A percentile compares a stretch with the other conserved stretches of the same genome.
Conservation (phyloP, 257 asterid genomes). For the Leptodermis oblonga region DNA sequence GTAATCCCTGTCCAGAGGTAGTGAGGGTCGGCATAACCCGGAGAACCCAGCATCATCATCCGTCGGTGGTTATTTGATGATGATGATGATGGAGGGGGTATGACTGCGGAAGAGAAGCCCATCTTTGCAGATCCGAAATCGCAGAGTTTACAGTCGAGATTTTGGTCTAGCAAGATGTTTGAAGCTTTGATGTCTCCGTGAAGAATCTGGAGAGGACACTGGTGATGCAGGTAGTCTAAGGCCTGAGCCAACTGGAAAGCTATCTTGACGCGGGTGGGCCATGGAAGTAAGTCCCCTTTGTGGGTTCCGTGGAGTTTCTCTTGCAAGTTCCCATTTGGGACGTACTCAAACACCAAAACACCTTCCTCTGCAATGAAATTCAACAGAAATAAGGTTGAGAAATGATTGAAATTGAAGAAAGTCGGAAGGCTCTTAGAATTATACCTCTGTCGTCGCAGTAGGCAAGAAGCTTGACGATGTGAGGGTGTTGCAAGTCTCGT, state of each 20-base stretch:
- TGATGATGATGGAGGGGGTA: conserved; percentile 29
- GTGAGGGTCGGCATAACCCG: conserved; percentile 74
- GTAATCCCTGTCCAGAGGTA: conserved; percentile 60
- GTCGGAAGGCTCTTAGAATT: neutral
- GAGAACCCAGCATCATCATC: conserved; percentile 55
- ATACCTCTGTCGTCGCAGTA: conserved; percentile 46
- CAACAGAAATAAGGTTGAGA: neutral
- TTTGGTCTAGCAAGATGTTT: conserved; percentile 47
- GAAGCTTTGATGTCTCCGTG: conserved; percentile 77
- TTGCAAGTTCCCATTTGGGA: conserved; percentile 52
- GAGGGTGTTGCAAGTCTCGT: conserved; percentile 37
- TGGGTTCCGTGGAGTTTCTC: conserved; percentile 42
- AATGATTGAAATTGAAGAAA: neutral
- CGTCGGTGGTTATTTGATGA: conserved; percentile 3
- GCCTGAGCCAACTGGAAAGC: conserved; percentile 70
- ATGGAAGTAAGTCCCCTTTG: conserved; percentile 24
- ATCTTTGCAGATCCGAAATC: conserved; percentile 72
- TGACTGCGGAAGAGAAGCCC: conserved; percentile 50
- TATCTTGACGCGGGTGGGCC: conserved; percentile 50
- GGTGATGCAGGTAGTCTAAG: conserved; percentile 54
- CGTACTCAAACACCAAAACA: conserved; percentile 44
- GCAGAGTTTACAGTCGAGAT: conserved; percentile 62
- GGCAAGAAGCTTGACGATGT: conserved; percentile 57
- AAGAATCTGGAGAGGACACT: conserved; percentile 45
- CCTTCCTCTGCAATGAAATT: conserved; percentile 39